Evolutionary conservation across 208 protist genomes (phyloP).

Genomic region (Phytomonas francai): DNA sequence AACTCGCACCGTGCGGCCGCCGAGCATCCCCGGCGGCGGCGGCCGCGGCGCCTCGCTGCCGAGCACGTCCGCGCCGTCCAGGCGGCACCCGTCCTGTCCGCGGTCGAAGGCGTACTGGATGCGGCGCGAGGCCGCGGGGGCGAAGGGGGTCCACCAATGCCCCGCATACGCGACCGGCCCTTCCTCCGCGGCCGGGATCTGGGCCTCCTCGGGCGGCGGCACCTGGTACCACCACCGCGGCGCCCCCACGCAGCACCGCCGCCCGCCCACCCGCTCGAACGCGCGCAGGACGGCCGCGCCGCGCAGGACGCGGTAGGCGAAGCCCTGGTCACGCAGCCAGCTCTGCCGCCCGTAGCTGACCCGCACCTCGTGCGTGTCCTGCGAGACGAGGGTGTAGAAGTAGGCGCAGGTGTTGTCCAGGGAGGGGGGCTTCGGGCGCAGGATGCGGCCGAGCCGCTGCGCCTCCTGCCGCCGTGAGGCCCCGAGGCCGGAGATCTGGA

Average conservation of each 20-base stretch:
- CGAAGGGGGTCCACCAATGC: conserved; percentile 54
- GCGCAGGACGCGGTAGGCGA: conserved; percentile 81
- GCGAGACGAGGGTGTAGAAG: conserved; percentile 98
- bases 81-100: conserved; percentile 30
- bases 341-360: conserved; percentile 95
- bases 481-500: conserved; percentile 97
- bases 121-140: conserved; percentile 22
- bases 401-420: conserved; percentile 94
- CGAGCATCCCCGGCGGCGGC: background rate
- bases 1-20: background rate
- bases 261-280: conserved; percentile 34
- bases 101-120: conserved; percentile 53
- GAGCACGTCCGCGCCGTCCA: conserved; percentile 18
- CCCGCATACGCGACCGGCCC: conserved; percentile 16
- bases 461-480: conserved; percentile 95
- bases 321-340: conserved; percentile 97
- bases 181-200: background rate
- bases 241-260: conserved; percentile 64
- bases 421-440: conserved; percentile 88
- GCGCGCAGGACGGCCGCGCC: conserved; percentile 40
- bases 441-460: conserved; percentile 96
- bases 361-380: conserved; percentile 96
- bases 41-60: conserved; percentile 14
- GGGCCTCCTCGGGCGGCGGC: background rate
- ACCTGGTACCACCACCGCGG: conserved; percentile 83